phyloP scores from a whole-genome alignment of 202 grass and related monocot genomes.

The Hordeum pubiflorum region DNA sequence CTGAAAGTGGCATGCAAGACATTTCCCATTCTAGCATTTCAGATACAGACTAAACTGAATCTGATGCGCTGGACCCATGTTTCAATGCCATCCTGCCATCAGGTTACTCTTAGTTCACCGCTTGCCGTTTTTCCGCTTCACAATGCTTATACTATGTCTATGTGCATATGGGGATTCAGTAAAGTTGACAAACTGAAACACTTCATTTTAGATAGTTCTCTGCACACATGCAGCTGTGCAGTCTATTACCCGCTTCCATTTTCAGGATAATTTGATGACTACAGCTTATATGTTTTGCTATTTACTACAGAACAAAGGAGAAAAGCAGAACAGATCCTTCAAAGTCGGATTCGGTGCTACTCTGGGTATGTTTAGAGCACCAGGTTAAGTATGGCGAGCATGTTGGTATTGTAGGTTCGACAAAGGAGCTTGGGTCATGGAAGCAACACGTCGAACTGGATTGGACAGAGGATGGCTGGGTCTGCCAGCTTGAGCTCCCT shows the following conservation, averaged over 20 bases:
- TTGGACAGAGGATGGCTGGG: constrained; percentile 75
- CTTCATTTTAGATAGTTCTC: not conserved
- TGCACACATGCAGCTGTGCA: not conserved
- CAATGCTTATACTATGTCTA: not conserved
- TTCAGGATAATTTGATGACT: not conserved
- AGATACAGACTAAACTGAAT: not conserved
- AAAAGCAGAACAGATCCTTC: constrained; percentile 6
- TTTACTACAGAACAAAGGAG: constrained; percentile 51
- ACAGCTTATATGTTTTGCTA: not conserved
- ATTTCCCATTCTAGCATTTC: not conserved
- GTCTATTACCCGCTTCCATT: not conserved
- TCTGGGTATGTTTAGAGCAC: constrained; percentile 53
- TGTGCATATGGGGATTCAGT: not conserved
- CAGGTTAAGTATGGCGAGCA: constrained; percentile 91
- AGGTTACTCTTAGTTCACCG: not conserved
- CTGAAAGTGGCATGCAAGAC: not conserved
- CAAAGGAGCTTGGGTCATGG: constrained; percentile 75
- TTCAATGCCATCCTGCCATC: not conserved
- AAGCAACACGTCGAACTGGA: constrained; percentile 50
- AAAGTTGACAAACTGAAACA: not conserved
- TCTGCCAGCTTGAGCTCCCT: constrained; percentile 48
- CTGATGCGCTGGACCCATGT: not conserved
- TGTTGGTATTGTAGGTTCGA: constrained; percentile 61
- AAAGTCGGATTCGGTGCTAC: constrained; percentile 29
- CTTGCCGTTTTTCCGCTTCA: not conserved